Evolutionary conservation across 1,139 yeast species (phyloP), one percentile per base, ranked within the genome.

Genomic region (Scheffersomyces illinoinensis): DNA sequence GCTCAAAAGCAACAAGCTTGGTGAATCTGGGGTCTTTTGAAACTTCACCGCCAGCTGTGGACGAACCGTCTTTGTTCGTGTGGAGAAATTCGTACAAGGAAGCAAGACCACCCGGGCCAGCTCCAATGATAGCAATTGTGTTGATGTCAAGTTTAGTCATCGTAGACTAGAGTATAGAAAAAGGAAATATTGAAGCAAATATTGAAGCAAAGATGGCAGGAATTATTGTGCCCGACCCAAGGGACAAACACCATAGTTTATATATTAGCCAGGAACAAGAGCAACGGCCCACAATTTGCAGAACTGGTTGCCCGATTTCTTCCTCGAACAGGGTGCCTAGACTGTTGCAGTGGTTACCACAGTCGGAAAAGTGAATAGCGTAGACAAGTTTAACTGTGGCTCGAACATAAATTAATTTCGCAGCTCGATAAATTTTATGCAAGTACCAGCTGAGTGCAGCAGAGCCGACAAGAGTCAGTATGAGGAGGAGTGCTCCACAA

Each of bases 31-130:
- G 63, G 14, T 50, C 53, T 3, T 51, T 33, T 17, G 55, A 26
- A 7, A 26, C 39, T 5, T 19, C 57, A 10, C 59, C 54, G 2
- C 76, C 75, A 6, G 73, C 73, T 0, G 76, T 69, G 3, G 77
- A 69, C 1, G 64, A 57, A 1, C 81, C 79, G 56, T 76, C 75
- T 53, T 61, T 63, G 53, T 67, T 67, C 2, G 79, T 75, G 62
- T 76, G 80, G 7, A 73, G 64, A 51, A 76, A 66, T 61, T 77
- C 81, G 58, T 76, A 76, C 17, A 76, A 63, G 1, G 78, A 64
- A 18, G 79, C 79, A 50, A 77, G 63, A 0, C 81, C 81, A 2
- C 72, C 77, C 1, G 80, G 81, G 7, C 81, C 81, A 21, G 74
- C 76, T 0, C 81, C 81, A 23, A 77, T 69, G 10, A 77, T 72